Conservation (phyloP, 2,329 filamentous ascomycete species). For the Ceratocystis albifundus region DNA sequence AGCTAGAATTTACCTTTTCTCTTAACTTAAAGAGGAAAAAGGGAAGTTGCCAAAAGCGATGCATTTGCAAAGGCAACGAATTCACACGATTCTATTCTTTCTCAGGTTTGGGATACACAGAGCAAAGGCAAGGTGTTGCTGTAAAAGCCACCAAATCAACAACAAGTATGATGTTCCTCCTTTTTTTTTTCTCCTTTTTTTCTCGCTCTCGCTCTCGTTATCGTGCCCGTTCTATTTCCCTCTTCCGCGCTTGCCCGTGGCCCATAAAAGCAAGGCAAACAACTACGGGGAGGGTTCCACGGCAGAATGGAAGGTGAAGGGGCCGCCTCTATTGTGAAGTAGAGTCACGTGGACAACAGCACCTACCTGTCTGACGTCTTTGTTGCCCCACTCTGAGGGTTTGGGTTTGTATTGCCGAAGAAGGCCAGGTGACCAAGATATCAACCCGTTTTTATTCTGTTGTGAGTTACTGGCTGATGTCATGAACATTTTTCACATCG, state of each 20-base stretch:
- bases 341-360: conserved; percentile 4
- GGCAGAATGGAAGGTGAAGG: not conserved
- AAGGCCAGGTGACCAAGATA: not conserved
- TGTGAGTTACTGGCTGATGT: too few species aligned
- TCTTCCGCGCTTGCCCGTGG: too few species aligned
- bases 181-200: too few species aligned
- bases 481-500: not conserved
- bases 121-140: too few species aligned
- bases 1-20: not conserved
- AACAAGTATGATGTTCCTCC: too few species aligned
- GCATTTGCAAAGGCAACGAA: not conserved
- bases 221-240: too few species aligned
- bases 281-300: not conserved
- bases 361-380: not conserved
- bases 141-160: too few species aligned
- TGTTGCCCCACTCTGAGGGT: not conserved
- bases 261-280: too few species aligned
- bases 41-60: not conserved
- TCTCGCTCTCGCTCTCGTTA: too few species aligned
- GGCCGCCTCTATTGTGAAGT: not conserved
- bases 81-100: too few species aligned
- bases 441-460: too few species aligned
- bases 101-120: too few species aligned
- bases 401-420: not conserved
- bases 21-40: not conserved